Base-by-base conservation (phyloP, 2,329 filamentous ascomycete species). In the Cylindrodendrum hubeiense region DNA sequence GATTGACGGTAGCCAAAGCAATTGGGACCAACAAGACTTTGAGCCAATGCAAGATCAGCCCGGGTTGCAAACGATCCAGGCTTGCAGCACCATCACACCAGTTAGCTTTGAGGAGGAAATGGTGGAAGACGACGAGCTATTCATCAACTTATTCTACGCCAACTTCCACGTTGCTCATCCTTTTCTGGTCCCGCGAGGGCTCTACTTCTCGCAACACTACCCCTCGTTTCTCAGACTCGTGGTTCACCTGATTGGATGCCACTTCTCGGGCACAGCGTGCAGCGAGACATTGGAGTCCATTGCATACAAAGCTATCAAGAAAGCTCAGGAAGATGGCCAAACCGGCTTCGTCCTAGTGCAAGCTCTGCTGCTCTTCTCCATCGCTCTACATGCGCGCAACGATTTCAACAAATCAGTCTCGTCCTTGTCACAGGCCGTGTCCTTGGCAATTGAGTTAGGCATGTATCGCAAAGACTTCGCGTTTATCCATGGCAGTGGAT, bases 91-190 rank as follows among this genome's bases (percentile, higher is more conserved):
- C 15, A 3, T 44, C 19, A 13, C 12, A 3, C 30, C 33, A 17
- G 39, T 21, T 12, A 15, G 21, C 0, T 26, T 22, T 12, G 60
- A 59, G 21, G n/a, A 15, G 2, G 54, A 65, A 28, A 10, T 33
- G 61, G 9, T 59, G 43, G 10, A 60, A 58, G 70, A 72, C 22
- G 63, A 62, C 3, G 70, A 72, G 8, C 68, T 68, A 0, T 68
- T 71, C 0, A 41, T 69, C 0, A 62, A 70, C 2, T 44, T 72
- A 5, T 72, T 66, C 9, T 72, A 72, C 15, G 70, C 72, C 19
- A 72, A 72, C 43, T 72, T 72, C 24, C 70, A 72, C 19, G 71
- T 68, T 0, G 70, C 70, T 0, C 70, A 72, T 1, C 70, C 70
- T 0, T 69, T 72, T 4, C 41, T 72, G 0, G 70, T 72, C 0